A percentile compares a stretch with the other conserved stretches of the same genome.
Evolutionary conservation across 1,284 basidiomycete genomes (phyloP).

Genomic region (Vanrija sp.): DNA sequence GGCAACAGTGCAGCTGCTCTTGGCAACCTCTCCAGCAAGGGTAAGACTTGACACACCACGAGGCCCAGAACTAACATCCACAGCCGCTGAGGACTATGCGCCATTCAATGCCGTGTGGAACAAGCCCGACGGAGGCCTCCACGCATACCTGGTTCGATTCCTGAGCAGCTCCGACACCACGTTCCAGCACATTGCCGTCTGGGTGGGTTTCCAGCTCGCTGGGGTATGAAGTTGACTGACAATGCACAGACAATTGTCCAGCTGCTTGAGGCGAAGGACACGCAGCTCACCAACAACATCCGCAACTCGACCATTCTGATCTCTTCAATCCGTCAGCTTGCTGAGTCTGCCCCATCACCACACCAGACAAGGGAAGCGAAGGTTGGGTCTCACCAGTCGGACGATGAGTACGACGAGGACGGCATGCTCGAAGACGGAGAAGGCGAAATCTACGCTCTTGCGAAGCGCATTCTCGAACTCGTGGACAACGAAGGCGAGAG

Average conservation of each 20-base stretch:
- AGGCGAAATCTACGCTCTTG: constrained; percentile 73
- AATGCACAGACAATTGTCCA: constrained; percentile 78
- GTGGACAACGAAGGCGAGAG: constrained; percentile 54
- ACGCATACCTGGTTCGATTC: constrained; percentile 92
- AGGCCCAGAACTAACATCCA: not conserved
- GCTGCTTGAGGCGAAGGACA: constrained; percentile 87
- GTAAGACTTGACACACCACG: constrained; percentile 47
- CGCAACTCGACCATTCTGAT: constrained; percentile 74
- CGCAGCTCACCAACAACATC: constrained; percentile 84
- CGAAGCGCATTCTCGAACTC: constrained; percentile 77
- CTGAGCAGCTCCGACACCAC: constrained; percentile 92
- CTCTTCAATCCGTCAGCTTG: constrained; percentile 76
- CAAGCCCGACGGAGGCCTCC: constrained; percentile 94
- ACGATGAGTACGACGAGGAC: constrained; percentile 69
- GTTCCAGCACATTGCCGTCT: constrained; percentile 99
- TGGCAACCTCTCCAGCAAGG: constrained; percentile 95
- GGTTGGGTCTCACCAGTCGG: constrained; percentile 42
- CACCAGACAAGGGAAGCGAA: constrained; percentile 25
- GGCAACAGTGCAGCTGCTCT: constrained; percentile 97
- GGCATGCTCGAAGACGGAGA: constrained; percentile 56
- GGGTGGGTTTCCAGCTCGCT: constrained; percentile 52
- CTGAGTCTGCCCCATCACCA: constrained; percentile 69
- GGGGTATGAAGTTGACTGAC: not conserved
- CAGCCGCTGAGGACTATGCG: constrained; percentile 87
- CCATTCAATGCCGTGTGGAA: constrained; percentile 99